These are phyloP conservation scores for Cladosporium sp. DNA, from an alignment of 2,329 filamentous ascomycete genomes.

Conservation along the genomic window DNA sequence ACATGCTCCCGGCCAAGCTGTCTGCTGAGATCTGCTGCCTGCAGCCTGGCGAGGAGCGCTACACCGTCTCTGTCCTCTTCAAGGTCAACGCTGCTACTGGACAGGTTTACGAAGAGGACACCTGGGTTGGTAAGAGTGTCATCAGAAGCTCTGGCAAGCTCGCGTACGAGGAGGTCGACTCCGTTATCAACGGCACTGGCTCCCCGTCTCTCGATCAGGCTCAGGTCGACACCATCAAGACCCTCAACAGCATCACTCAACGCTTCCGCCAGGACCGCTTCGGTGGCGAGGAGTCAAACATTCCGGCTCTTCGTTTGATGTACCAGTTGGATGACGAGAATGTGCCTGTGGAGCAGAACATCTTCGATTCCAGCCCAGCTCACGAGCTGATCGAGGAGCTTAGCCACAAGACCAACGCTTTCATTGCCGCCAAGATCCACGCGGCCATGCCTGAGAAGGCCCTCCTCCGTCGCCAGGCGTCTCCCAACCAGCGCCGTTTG, in stretches of 20 bases:
- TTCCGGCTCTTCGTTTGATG: constrained; percentile 82
- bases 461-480: constrained; percentile 79
- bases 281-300: constrained; percentile 70
- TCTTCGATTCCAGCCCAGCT: constrained; percentile 86
- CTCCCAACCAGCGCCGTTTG: constrained; percentile 84
- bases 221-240: constrained; percentile 74
- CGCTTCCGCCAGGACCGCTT: constrained; percentile 90
- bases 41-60: constrained; percentile 79
- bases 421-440: constrained; percentile 81
- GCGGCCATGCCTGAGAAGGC: constrained; percentile 86
- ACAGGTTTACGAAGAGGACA: constrained; percentile 76
- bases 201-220: constrained; percentile 61
- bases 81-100: constrained; percentile 81
- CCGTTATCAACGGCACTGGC: constrained; percentile 63
- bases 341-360: constrained; percentile 92
- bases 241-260: constrained; percentile 76
- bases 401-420: constrained; percentile 86
- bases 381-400: constrained; percentile 95
- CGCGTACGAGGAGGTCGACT: constrained; percentile 81
- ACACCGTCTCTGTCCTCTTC: constrained; percentile 92
- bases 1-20: constrained; percentile 81
- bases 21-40: constrained; percentile 86
- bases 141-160: constrained; percentile 89
- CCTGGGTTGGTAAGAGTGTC: constrained; percentile 91
- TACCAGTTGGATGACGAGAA: constrained; percentile 98